Evolutionary conservation across 768 basidiomycete genomes (phyloP).

Genomic region (Pleurotus salmoneostramineus): DNA sequence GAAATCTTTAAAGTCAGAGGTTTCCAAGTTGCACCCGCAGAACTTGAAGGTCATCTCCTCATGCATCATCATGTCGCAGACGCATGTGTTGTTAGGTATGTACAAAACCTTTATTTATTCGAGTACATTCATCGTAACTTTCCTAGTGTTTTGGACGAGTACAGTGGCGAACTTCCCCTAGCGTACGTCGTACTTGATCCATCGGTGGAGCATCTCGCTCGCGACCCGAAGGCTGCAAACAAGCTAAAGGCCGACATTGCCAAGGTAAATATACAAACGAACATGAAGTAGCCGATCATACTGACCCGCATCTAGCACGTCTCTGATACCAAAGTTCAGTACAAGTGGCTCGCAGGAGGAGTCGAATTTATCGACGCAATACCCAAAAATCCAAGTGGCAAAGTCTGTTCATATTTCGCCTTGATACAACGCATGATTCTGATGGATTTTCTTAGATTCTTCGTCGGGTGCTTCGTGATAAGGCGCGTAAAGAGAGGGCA

Average conservation of each 20-base stretch:
- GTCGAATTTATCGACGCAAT: conserved; percentile 59
- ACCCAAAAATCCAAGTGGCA: conserved; percentile 73
- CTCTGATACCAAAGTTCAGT: conserved; percentile 50
- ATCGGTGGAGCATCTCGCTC: conserved; percentile 29
- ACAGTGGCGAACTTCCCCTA: conserved; percentile 70
- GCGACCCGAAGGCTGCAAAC: conserved; percentile 26
- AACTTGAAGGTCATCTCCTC: conserved; percentile 63
- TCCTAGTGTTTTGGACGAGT: conserved; percentile 61
- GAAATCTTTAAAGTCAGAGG: conserved; percentile 70
- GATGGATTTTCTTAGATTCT: conserved; percentile 24
- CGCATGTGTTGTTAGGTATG: conserved; percentile 47
- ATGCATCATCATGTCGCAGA: conserved; percentile 58
- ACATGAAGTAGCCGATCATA: not conserved
- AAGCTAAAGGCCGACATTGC: conserved; percentile 41
- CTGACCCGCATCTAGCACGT: conserved; percentile 40
- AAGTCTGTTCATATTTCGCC: conserved; percentile 30
- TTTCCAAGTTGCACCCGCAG: conserved; percentile 62
- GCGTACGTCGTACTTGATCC: conserved; percentile 61
- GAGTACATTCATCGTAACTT: not conserved
- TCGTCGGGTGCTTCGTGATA: conserved; percentile 49
- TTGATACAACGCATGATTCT: not conserved
- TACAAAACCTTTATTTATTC: not conserved
- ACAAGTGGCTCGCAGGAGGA: conserved; percentile 61
- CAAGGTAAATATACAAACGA: conserved; percentile 40
- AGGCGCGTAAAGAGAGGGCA: conserved; percentile 22